Evolutionary conservation across 2,329 filamentous ascomycete genomes (phyloP).

Genomic region (Trichoderma pleuroti): DNA sequence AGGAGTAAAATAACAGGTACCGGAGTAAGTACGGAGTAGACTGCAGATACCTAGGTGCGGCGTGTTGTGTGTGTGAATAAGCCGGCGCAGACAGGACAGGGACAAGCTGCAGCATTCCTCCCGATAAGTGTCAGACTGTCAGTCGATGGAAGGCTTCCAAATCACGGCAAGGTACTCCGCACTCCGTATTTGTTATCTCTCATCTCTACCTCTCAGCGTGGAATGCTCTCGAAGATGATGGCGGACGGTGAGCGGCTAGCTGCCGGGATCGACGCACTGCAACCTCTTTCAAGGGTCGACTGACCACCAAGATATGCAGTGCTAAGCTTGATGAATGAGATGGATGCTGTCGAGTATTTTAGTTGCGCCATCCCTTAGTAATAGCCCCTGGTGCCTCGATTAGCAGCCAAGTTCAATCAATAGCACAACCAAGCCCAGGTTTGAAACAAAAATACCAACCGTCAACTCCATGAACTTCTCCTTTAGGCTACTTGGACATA

Average conservation of each 20-base stretch:
- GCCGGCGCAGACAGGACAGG: not conserved
- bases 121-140: not conserved
- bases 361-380: not conserved
- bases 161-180: not conserved
- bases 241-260: not conserved
- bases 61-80: not conserved
- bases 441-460: not conserved
- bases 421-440: not conserved
- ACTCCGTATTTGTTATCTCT: not conserved
- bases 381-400: not conserved
- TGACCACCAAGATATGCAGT: not conserved
- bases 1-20: not conserved
- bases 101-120: not conserved
- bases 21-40: not conserved
- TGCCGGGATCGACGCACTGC: not conserved
- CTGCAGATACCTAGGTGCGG: not conserved
- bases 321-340: not conserved
- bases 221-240: not conserved
- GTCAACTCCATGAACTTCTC: not conserved
- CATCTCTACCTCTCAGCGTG: not conserved
- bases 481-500: not conserved
- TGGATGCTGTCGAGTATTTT: not conserved
- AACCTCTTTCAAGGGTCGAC: not conserved
- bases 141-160: not conserved
- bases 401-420: not conserved